Evolutionary conservation across 768 basidiomycete genomes (phyloP), one percentile per base, ranked within the genome.

Genomic region (Suillus brevipes): DNA sequence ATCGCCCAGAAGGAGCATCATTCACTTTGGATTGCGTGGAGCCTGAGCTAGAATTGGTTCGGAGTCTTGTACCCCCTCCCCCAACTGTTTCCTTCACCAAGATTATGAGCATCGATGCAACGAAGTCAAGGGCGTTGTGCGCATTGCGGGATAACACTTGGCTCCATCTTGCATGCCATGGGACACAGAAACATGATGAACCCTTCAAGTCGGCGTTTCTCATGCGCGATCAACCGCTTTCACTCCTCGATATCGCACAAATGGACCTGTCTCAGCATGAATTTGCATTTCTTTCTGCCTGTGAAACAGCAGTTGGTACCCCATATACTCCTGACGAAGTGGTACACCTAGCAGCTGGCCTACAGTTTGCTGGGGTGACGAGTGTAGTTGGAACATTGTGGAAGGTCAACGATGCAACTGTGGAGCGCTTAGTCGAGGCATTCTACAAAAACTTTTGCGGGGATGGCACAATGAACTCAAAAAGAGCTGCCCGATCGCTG

Each of bases 361-460:
- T 73, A 64, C 65, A 70, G 34, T 62, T 69, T 4, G 63, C 66
- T 6, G 72, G 72, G 4, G 69, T 62, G 25, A 66, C 56, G 38
- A 69, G 70, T 52, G 72, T 71, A 3, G n/a, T 73, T 18, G 72
- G 65, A 45, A 73, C 72, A 28, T 56, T 73, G 53, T 73, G 72
- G 72, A 59, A 52, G 2, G 65, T 66, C 9, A n/a, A 42, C 3
- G 56, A 66, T 38, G 23, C 25, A 12, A 45, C 58, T 16, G 62
- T 50, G 53, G n/a, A 10, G 3, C 36, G 2, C 18, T n/a, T 66
- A 2, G 47, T 53, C 12, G 16, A 34, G 23, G 59, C 18, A 3
- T 66, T 66, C 42, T 66, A 66, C 34, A 9, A 52, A 6, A 23
- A 56, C 20, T n/a, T 66, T 16, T 57, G 34, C 2, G 12, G n/a